Conservation (phyloP, 495 filamentous ascomycete genomes). For the Tuber umbilicatum region DNA sequence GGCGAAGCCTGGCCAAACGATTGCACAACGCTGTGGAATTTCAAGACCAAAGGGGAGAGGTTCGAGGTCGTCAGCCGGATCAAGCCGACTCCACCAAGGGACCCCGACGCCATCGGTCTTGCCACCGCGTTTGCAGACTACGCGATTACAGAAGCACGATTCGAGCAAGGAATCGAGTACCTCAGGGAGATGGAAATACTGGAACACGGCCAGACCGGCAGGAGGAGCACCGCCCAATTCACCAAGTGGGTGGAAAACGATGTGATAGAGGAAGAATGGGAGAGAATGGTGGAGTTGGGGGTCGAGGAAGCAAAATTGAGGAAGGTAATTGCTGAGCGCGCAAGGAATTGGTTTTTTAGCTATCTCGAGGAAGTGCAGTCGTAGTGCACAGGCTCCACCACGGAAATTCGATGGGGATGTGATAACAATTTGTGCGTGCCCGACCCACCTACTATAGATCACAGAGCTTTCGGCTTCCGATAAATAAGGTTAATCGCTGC, state of each 20-base stretch:
- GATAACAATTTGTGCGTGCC: background rate
- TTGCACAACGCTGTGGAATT: conserved; percentile 24
- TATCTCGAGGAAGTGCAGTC: conserved; percentile 20
- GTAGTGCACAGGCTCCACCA: background rate
- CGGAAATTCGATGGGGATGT: background rate
- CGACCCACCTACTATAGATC: background rate
- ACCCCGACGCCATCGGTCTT: conserved; percentile 25
- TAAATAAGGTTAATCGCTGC: background rate
- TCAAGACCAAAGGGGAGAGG: conserved; percentile 30
- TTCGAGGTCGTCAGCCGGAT: conserved; percentile 29
- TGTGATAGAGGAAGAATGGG: conserved; percentile 33
- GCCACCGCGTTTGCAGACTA: conserved; percentile 22
- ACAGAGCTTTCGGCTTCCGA: background rate
- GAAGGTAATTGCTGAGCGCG: conserved; percentile 20
- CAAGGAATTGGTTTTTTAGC: conserved; percentile 24
- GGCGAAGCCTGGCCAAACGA: conserved; percentile 16
- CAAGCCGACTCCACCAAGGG: conserved; percentile 19
- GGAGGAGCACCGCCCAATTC: conserved; percentile 15
- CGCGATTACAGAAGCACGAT: conserved; percentile 25
- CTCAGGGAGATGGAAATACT: conserved; percentile 25
- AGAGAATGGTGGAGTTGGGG: conserved; percentile 26
- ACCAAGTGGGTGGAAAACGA: conserved; percentile 27
- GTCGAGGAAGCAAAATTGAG: conserved; percentile 26
- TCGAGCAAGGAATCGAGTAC: conserved; percentile 32
- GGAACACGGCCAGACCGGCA: conserved; percentile 15